Evolutionary conservation across 2,329 filamentous ascomycete genomes (phyloP), one percentile per base, ranked within the genome.

Genomic region (Aspergillus felis): DNA sequence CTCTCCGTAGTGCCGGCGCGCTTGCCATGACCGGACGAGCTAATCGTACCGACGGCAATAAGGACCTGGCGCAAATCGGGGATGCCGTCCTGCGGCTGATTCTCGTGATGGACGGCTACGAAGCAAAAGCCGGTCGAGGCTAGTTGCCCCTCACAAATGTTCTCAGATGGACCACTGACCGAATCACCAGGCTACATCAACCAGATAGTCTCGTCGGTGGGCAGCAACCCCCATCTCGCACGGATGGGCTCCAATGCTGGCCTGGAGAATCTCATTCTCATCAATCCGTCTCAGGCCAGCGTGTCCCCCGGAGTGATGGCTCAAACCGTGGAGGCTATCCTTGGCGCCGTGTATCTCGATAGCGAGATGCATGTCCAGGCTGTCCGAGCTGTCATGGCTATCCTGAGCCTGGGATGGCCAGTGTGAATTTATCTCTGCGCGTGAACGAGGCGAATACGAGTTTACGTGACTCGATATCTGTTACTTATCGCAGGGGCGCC

Each of bases 341-440:
- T 74, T n/a, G 72, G 71, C 3, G 74, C 71, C 7, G 66, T 69
- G 8, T 69, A 61, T 25, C 32, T 66, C 2, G 73, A 75, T 47
- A 67, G 64, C 28, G 59, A 61, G 1, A 51, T 63, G 38, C 32
- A 63, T 9, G 49, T 56, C 3, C n/a, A 51, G 4, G 55, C 52
- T 6, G 54, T 65, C 9, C 14, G 42, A 22, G 7, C 29, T 1
- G 54, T 65, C 8, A 57, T 63, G 50, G 32, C 20, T 4, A 7
- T 22, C 0, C 27, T 68, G 41, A 60, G 46, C 4, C 25, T 68
- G 12, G 29, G 27, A 14, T 61, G 57, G 57, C 54, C 60, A 29
- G 54, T 44, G 14, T 52, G 47, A 53, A 27, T 14, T 24, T 6
- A 22, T 25, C n/a, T n/a, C 3, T 14, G 20, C 44, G 3, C 4